A percentile compares a stretch with the other conserved stretches of the same genome.
Conservation (phyloP, 169 alveolate genomes). For the Miamiensis avidus region DNA sequence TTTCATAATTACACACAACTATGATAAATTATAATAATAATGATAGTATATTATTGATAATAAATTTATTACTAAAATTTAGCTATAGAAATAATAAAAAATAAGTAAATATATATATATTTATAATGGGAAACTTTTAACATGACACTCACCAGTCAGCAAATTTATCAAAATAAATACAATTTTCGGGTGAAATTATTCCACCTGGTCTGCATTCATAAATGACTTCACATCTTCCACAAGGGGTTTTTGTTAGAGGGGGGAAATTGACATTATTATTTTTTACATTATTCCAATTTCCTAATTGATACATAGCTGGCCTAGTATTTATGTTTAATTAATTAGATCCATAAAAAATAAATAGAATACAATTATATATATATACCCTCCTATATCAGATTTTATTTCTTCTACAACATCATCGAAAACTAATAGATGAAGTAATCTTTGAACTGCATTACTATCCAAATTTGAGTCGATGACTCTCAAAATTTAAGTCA, state of each 20-base stretch:
- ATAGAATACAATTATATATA: neutral
- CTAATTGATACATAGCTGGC: slow-evolving; percentile 8
- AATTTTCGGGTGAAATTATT: slow-evolving; percentile 18
- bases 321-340: neutral
- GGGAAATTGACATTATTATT: neutral
- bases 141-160: slow-evolving; percentile 22
- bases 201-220: slow-evolving; percentile 17
- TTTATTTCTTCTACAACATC: slow-evolving; percentile 1
- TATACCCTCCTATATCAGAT: neutral
- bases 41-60: too few relatives aligned
- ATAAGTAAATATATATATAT: too few relatives aligned
- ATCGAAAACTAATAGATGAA: neutral
- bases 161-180: slow-evolving; percentile 7
- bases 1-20: too few relatives aligned
- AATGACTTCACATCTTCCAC: slow-evolving; percentile 7
- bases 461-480: neutral
- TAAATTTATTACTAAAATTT: too few relatives aligned
- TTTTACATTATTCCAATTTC: slow-evolving; percentile 1
- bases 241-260: slow-evolving; percentile 17
- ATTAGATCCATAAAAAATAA: neutral
- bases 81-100: too few relatives aligned
- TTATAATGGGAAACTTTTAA: too few relatives aligned
- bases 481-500: neutral
- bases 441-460: neutral
- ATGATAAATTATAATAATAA: too few relatives aligned